Evolutionary conservation across 2,329 filamentous ascomycete species (phyloP), one percentile per base, ranked within the genome.

Genomic region (Madurella mycetomatis): DNA sequence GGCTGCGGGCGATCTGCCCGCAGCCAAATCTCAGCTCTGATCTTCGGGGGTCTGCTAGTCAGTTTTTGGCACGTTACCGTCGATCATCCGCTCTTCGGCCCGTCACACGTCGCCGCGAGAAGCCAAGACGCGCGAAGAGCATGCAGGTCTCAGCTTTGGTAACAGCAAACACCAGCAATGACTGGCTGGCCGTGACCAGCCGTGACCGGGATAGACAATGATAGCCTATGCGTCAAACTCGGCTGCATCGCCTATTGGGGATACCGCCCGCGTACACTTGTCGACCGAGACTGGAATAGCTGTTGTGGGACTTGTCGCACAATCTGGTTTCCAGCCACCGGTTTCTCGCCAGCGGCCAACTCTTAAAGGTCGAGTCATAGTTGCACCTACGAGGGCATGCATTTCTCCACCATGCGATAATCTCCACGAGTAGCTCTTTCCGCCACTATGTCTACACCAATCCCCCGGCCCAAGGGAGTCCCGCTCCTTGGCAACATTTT

Each of bases 401-500:
- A 41, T 3, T 41, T 41, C 43, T 41, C 16, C 8, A 25, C 31
- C 18, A 4, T 39, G 18, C 25, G 3, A 40, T 32, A 55, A 11
- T 17, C 18, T 13, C 18, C 0, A 43, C 45, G 13, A 19, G 25
- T 25, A 4, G 25, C 4, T 7, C 7, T 7, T 25, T 25, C 25
- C 32, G n/a, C 45, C 45, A 53, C 5, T 42, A 72, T 72, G 77
- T 69, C 76, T 31, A 69, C 69, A 13, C 72, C 75, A 9, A 80
- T 82, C 46, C 79, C 79, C 12, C 70, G 73, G 51, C 79, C 79
- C 2, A 73, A 73, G 1, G 76, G 76, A 9, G 62, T 79, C 19
- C 77, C 77, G 2, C 58, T 82, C 19, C 59, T 82, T 25, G 79
- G 79, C 8, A 82, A 82, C 57, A 63, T 81, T 47, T 72, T 76